Evolutionary conservation across 306 rosid species (phyloP).

Genomic region (Inga laurina): DNA sequence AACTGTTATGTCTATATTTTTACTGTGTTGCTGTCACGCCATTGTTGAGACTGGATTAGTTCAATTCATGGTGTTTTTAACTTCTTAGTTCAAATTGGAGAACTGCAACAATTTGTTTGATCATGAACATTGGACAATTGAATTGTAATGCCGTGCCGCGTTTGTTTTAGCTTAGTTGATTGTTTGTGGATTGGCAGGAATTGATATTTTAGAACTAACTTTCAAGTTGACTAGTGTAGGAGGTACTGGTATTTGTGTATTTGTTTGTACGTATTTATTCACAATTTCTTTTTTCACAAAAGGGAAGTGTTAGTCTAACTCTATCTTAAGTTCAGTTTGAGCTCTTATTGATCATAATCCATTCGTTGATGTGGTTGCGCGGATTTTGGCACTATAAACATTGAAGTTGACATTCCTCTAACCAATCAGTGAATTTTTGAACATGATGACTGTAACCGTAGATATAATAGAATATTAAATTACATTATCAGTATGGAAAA

Average conservation of each 20-base stretch:
- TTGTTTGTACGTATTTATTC: neutral
- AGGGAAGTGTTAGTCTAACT: neutral
- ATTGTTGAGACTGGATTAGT: neutral
- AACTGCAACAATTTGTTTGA: neutral
- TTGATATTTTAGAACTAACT: neutral
- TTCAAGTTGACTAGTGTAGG: conserved; percentile 31
- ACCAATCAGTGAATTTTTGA: neutral
- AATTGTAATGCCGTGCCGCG: neutral
- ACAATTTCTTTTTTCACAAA: neutral
- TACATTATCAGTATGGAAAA: neutral
- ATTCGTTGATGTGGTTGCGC: neutral
- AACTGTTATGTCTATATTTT: neutral
- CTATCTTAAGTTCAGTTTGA: neutral
- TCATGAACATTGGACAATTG: neutral
- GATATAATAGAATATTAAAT: neutral
- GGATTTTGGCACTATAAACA: conserved; percentile 1
- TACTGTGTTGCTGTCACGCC: neutral
- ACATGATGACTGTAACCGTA: neutral
- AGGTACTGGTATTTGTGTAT: neutral
- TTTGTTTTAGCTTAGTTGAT: neutral
- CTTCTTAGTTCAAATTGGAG: neutral
- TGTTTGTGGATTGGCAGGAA: neutral
- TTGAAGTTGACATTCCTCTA: neutral
- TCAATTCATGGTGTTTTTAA: neutral
- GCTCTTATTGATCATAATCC: neutral